Evolutionary conservation across 202 grass and related monocot species (phyloP).

Genomic region (Musa balbisiana): DNA sequence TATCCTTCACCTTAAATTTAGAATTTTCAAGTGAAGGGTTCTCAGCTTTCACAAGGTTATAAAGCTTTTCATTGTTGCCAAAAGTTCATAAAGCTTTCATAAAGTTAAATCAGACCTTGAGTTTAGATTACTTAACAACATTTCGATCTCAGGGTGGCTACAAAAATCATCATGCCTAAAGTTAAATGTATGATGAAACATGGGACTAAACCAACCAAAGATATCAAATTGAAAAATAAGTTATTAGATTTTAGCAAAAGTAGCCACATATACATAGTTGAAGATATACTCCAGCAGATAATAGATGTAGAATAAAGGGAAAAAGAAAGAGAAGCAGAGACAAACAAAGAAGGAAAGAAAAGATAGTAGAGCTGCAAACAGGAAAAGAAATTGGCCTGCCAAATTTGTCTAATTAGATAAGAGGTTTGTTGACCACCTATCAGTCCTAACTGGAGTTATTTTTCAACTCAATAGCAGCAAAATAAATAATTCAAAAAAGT

Average conservation of each 20-base stretch:
- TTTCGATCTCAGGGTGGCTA: no score
- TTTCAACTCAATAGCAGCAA: not conserved
- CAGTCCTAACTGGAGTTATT: not conserved
- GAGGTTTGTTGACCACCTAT: not conserved
- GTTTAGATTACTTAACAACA: no score
- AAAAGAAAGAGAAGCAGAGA: not conserved
- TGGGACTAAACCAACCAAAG: not conserved
- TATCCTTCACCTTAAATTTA: not conserved
- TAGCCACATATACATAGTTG: not conserved
- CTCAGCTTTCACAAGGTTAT: not conserved
- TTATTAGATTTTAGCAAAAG: not conserved
- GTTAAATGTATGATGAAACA: not conserved
- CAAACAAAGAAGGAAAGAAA: not conserved
- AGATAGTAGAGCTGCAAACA: not conserved
- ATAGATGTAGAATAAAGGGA: not conserved
- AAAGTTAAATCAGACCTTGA: not conserved
- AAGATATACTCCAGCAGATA: not conserved
- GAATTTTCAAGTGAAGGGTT: not conserved
- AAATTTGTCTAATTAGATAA: not conserved
- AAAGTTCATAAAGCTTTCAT: not conserved
- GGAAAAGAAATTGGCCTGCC: not conserved
- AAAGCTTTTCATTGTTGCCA: not conserved
- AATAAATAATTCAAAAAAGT: not conserved
- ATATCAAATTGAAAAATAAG: not conserved
- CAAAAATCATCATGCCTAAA: not conserved